phyloP scores from a whole-genome alignment of 345 rosid species.

The Eucalyptus sideroxylon region DNA sequence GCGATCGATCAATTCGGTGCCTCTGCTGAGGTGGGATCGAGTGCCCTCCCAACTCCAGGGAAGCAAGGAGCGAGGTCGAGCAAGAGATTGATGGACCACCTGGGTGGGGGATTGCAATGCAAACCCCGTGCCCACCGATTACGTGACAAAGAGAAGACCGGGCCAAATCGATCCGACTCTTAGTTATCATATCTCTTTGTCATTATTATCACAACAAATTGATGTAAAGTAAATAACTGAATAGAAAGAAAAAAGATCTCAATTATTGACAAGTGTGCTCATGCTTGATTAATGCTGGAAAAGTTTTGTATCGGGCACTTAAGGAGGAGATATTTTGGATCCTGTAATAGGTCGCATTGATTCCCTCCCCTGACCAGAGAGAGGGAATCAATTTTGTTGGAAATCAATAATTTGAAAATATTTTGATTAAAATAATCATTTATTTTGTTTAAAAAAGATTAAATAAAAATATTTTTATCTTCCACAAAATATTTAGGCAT shows the following conservation, averaged over 20 bases:
- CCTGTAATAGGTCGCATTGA: too few species aligned
- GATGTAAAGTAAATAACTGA: too few species aligned
- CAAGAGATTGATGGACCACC: background rate
- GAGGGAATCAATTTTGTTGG: rapidly evolving
- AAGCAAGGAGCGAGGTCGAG: background rate
- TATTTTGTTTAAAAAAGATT: too few species aligned
- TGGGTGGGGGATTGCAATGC: background rate
- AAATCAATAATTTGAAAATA: too few species aligned
- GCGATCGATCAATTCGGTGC: background rate
- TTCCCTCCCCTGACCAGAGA: rapidly evolving
- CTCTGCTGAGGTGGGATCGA: background rate
- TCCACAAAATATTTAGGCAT: background rate
- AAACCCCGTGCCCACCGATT: background rate
- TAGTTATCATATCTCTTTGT: rapidly evolving
- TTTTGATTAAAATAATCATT: rapidly evolving
- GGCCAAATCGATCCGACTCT: rapidly evolving
- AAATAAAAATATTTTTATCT: too few species aligned
- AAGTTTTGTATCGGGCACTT: rapidly evolving
- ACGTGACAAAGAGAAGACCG: rapidly evolving
- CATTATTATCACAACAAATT: background rate
- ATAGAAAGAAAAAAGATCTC: background rate
- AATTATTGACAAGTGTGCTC: rapidly evolving
- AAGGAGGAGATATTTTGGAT: too few species aligned
- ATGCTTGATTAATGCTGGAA: background rate
- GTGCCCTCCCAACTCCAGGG: background rate